These are phyloP conservation scores for Aspergillus sclerotiicarbonarius DNA, from an alignment of 495 filamentous ascomycete species.

Conservation along the genomic window DNA sequence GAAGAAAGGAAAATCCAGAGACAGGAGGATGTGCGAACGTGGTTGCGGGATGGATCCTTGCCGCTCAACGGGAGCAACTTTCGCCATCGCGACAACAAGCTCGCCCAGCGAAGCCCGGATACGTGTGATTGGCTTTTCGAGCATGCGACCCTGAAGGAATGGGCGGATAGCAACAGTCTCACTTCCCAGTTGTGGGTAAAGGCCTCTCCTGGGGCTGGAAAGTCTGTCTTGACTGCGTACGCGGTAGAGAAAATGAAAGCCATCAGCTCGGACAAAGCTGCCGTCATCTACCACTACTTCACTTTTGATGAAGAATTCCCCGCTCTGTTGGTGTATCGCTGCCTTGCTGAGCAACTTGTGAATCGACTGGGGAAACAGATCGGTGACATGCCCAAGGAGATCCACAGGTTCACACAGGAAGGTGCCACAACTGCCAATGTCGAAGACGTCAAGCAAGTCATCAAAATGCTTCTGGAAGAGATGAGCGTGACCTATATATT, in stretches of 20 bases:
- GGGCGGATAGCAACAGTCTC: not conserved
- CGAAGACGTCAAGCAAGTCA: not conserved
- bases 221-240: slow-evolving; percentile 1
- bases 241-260: not conserved
- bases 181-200: not conserved
- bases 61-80: slow-evolving; percentile 1
- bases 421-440: not conserved
- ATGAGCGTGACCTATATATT: not conserved
- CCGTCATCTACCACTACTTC: slow-evolving; percentile 1
- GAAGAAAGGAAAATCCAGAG: slow-evolving; percentile 1
- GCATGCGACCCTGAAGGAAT: not conserved
- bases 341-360: slow-evolving; percentile 2
- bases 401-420: not conserved
- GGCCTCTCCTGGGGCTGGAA: not conserved
- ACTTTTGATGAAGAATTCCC: slow-evolving; percentile 5
- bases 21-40: not conserved
- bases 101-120: not conserved
- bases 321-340: not conserved
- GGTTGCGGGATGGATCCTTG: not conserved
- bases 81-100: slow-evolving; percentile 4
- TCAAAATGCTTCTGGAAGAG: not conserved
- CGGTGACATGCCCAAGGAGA: slow-evolving; percentile 1
- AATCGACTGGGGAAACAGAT: not conserved
- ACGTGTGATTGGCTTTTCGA: slow-evolving; percentile 8
- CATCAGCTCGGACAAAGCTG: not conserved